A percentile compares a stretch with the other conserved stretches of the same genome.
Conservation (phyloP, 1,139 yeast genomes). For the Yamadazyma diospyri region DNA sequence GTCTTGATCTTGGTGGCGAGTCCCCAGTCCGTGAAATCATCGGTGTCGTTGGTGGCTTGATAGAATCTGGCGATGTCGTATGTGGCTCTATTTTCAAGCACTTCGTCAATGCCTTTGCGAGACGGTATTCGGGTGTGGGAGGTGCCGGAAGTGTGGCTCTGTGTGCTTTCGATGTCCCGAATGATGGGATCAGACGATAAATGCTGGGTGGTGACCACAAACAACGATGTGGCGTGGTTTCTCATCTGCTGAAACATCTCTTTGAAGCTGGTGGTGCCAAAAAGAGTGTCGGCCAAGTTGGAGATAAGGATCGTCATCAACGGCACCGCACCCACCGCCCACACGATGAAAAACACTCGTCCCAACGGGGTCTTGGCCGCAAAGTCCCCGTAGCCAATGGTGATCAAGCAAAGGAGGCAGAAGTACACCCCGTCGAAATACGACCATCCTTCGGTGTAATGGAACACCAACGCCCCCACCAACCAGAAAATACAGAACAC, state of each 20-base stretch:
- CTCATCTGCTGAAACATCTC: slow-evolving; percentile 2
- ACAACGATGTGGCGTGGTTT: slow-evolving; percentile 5
- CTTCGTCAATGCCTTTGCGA: neutral
- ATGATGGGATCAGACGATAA: slow-evolving; percentile 1
- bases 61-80: neutral
- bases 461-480: slow-evolving; percentile 65
- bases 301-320: slow-evolving; percentile 80
- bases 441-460: slow-evolving; percentile 59
- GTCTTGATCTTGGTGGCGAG: slow-evolving; percentile 5
- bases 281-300: slow-evolving; percentile 63
- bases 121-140: neutral
- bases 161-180: slow-evolving; percentile 2
- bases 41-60: neutral
- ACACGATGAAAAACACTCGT: slow-evolving; percentile 64
- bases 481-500: slow-evolving; percentile 63
- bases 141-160: neutral
- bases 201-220: slow-evolving; percentile 2
- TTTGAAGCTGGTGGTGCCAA: slow-evolving; percentile 16
- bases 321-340: slow-evolving; percentile 84
- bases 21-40: slow-evolving; percentile 1
- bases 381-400: slow-evolving; percentile 83
- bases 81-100: neutral
- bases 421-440: slow-evolving; percentile 71
- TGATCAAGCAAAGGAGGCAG: slow-evolving; percentile 67
- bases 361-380: slow-evolving; percentile 64